Base-by-base conservation (phyloP, 116 monocot genomes). In the Iris pallida region DNA sequence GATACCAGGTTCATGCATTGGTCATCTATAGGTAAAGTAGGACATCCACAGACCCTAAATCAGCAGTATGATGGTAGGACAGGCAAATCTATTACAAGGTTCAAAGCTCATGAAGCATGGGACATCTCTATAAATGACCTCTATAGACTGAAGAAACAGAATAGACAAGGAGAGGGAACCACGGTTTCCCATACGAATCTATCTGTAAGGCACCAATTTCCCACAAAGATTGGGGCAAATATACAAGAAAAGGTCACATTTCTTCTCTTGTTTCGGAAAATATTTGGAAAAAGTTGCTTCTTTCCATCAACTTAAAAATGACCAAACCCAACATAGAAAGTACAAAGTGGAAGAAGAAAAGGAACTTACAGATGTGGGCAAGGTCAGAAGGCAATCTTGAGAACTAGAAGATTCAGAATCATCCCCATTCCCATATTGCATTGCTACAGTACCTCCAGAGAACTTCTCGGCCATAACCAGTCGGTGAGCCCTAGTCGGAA, bases 351-450 rank as follows among this genome's bases (percentile, higher is more conserved):
- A 71, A n/a, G 46, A 3, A 15, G 5, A 12, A 64, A 61, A 64
- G 53, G 11, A 72, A 81, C 87, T 81, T 65, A 92, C 97, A 47
- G 77, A 79, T 46, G 74, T 93, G 5, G 93, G 97, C 66, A 98
- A 66, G 46, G 73, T 81, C 6, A 84, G 68, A 12, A 71, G 47
- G 68, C 74, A 84, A 53, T 87, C 83, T 10, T 68, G 70, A 58
- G 64, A 56, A 57, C n/a, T 65, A 19, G 76, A 68, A 20, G 59
- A 42, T 46, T 89, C 82, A 45, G 82, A 64, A 13, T 85, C 89
- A 68, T 92, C 93, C 7, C 57, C 61, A 66, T 80, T 77, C 45
- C 97, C 90, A 75, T 90, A 83, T 45, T 82, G 75, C 80, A 93
- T 80, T 43, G 67, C 61, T 45, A 98, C 93, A 5, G 85, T 87